Base-by-base conservation (phyloP, 192 early-diverging fungal genomes). In the Obelidium mucronatum region DNA sequence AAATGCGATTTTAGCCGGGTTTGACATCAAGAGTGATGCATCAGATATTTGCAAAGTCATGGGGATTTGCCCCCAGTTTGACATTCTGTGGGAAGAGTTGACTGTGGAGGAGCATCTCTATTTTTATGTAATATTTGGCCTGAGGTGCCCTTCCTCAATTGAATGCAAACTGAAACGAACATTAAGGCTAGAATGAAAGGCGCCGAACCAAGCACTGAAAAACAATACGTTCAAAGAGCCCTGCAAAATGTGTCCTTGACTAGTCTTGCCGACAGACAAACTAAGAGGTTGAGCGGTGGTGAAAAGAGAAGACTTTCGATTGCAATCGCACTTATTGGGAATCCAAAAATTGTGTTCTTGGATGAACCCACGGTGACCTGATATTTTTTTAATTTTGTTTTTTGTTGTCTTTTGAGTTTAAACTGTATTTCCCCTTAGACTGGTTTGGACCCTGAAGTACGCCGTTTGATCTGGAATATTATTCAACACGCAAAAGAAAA, bases 61-160 rank as follows among this genome's bases (percentile, higher is more conserved):
- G 65, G 93, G 92, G 33, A 86, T 94, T 31, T 94, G 93, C 65
- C 92, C 93, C 31, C 93, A 94, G 74, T 84, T 86, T 69, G 91
- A 92, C 69, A 89, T 92, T 75, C 79, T 94, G 2, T 94, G 93
- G 92, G 90, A 90, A 28, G 92, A 93, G 37, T 78, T 90, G 79
- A 93, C 90, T 26, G 87, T 90, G 3, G 82, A 79, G 6, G 93
- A 93, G 77, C 91, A 94, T 77, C 74, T 93, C n/a, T 86, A 87
- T 36, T 94, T 92, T 67, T 93, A 93, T 71, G 72, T 72, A 59
- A 58, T 6, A 40, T 24, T 24, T 44, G 15, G 22, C 24, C 51
- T 42, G 28, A 19, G 17, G 15, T 6, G 17, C n/a, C 6, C 28
- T 11, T 40, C 40, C 40, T 39, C 51, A 22, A 15, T 52, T 11